A percentile compares a stretch with the other conserved stretches of the same genome.
Conservation (phyloP, 225 moss, liverwort and hornwort genomes). For the Straminergon stramineum region DNA sequence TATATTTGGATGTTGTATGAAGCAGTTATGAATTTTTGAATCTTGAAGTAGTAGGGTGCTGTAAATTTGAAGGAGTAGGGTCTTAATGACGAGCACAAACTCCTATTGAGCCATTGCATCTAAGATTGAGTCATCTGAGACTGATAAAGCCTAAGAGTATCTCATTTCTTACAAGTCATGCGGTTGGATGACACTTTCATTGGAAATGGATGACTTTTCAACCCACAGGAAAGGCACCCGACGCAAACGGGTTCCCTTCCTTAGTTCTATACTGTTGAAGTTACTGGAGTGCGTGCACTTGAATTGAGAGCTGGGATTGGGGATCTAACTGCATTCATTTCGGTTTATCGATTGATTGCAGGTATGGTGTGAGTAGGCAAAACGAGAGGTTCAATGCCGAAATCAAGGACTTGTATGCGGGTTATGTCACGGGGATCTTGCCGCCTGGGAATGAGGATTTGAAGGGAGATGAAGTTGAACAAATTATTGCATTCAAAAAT, state of each 20-base stretch:
- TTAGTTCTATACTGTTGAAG: not conserved
- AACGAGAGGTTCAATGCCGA: conserved; percentile 73
- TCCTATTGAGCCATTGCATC: not conserved
- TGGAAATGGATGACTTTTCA: not conserved
- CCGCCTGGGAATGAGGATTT: conserved; percentile 99
- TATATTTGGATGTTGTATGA: not conserved
- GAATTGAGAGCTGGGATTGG: not conserved
- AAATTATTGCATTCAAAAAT: conserved; percentile 67
- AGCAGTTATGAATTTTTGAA: not conserved
- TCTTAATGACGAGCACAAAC: not conserved
- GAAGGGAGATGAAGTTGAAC: conserved; percentile 76
- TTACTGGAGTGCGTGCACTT: not conserved
- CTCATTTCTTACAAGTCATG: not conserved
- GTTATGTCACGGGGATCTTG: conserved; percentile 62
- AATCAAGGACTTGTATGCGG: conserved; percentile 80
- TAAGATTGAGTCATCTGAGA: not conserved
- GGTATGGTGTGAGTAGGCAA: conserved; percentile 85
- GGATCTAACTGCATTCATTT: not conserved
- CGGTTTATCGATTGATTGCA: conserved; percentile 15
- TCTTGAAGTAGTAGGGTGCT: not conserved
- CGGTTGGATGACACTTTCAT: not conserved
- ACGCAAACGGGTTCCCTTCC: not conserved
- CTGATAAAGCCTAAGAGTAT: not conserved
- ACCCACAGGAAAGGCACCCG: not conserved
- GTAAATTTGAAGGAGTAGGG: not conserved